Evolutionary conservation across 116 monocot genomes (phyloP).

Genomic region (Iris pallida): DNA sequence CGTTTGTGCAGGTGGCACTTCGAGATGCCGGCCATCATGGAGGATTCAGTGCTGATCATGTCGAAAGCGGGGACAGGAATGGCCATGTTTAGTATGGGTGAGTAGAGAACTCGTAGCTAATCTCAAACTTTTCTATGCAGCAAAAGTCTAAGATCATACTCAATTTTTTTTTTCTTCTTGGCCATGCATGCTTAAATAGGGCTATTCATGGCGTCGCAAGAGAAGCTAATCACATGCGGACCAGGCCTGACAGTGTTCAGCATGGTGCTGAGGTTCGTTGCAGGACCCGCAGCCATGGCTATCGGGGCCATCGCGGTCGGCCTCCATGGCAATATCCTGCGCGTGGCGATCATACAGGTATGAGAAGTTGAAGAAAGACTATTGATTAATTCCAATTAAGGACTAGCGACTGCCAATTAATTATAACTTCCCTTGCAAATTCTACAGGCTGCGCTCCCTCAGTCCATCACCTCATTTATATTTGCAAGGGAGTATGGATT

Average conservation of each 20-base stretch:
- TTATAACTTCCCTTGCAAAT: not conserved
- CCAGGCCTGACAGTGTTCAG: conserved; percentile 31
- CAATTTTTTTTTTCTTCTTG: too few relatives aligned
- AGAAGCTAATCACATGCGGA: conserved; percentile 54
- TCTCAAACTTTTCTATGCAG: too few relatives aligned
- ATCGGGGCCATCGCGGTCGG: conserved; percentile 48
- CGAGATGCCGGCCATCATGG: conserved; percentile 61
- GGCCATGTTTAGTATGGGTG: conserved; percentile 94
- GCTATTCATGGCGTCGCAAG: conserved; percentile 63
- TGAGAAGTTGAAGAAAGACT: too few relatives aligned
- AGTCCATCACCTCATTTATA: conserved; percentile 77
- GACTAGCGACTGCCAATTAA: too few relatives aligned
- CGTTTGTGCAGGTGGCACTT: conserved; percentile 48
- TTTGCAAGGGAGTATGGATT: conserved; percentile 72
- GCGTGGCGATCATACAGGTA: conserved; percentile 62
- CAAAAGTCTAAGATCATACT: too few relatives aligned
- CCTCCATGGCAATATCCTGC: conserved; percentile 49
- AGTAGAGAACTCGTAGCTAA: too few relatives aligned
- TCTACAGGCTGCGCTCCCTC: conserved; percentile 70
- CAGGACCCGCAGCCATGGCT: conserved; percentile 45
- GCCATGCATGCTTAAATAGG: conserved; percentile 23
- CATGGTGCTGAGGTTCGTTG: conserved; percentile 50
- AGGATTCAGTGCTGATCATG: conserved; percentile 70
- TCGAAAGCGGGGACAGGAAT: conserved; percentile 63
- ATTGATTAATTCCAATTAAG: too few relatives aligned